Evolutionary conservation across 2,329 filamentous ascomycete species (phyloP).

Genomic region (Arthrocladium fulminans): DNA sequence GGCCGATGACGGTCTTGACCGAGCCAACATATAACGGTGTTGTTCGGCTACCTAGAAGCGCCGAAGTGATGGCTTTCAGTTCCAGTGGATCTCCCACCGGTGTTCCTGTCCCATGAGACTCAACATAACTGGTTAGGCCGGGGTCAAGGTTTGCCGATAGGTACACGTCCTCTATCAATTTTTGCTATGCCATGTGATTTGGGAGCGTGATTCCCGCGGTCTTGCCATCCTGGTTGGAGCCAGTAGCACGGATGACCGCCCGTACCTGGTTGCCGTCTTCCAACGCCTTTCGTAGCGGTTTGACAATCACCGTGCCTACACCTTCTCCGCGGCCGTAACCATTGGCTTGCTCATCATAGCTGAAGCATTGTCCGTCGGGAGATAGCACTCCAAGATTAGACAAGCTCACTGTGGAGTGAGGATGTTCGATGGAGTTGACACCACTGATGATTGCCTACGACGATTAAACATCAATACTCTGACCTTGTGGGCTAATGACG

Average conservation of each 20-base stretch:
- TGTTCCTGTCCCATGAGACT: constrained; percentile 30
- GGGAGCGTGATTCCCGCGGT: constrained; percentile 35
- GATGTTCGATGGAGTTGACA: neutral
- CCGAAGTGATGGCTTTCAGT: constrained; percentile 4
- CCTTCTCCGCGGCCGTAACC: constrained; percentile 11
- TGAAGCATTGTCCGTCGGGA: constrained; percentile 7
- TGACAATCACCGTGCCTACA: constrained; percentile 12
- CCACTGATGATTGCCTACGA: constrained; percentile 17
- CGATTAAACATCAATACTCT: no score
- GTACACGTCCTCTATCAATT: constrained; percentile 28
- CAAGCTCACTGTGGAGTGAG: neutral
- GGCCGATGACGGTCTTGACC: constrained; percentile 28
- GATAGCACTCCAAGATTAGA: constrained; percentile 1
- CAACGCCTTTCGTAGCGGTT: constrained; percentile 12
- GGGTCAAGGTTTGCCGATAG: constrained; percentile 21
- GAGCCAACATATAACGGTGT: constrained; percentile 14
- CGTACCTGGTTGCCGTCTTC: constrained; percentile 12
- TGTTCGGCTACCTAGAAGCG: neutral
- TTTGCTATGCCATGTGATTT: constrained; percentile 28
- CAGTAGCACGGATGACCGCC: constrained; percentile 13
- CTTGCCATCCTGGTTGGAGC: constrained; percentile 14
- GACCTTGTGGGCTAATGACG: no score
- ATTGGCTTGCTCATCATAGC: constrained; percentile 7
- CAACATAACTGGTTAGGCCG: constrained; percentile 22
- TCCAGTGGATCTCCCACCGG: constrained; percentile 29